Evolutionary conservation across 2,329 filamentous ascomycete genomes (phyloP), one percentile per base, ranked within the genome.

Genomic region (Phoma sp.): DNA sequence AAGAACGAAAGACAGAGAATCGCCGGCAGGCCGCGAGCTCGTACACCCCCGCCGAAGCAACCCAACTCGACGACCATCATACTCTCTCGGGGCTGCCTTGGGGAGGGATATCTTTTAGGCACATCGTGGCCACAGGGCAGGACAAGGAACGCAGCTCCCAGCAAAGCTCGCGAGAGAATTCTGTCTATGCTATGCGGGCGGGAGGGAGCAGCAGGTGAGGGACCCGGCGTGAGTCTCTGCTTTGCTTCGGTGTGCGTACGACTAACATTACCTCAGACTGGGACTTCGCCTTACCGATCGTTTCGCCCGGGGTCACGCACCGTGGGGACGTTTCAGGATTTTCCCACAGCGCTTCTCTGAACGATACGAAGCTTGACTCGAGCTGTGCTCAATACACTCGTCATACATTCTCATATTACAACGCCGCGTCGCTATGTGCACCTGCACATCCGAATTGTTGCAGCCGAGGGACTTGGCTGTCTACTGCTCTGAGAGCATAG

Each of bases 71-170:
- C 66, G 29, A 68, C 20, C 81, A 83, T 42, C 79, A 83, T 11
- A 79, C 85, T 2, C 78, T 85, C 6, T 86, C 87, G 0, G 89
- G 89, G 0, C 77, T 91, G 3, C 89, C 89, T 0, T 92, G 88
- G 89, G 89, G 89, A 29, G 83, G 87, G 17, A 74, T 90, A 60
- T 88, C 82, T 56, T 80, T 91, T 74, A 81, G 77, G 32, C 77
- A 83, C 56, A 74, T 82, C 11, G 73, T 83, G 28, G 72, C 76
- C 30, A 70, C 73, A 21, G 80, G 80, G 12, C 78, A 74, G 56
- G 72, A 66, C 23, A 78, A 76, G 56, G 79, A 81, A 57, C 74
- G 76, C 53, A 75, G 68, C 43, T 80, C 77, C 5, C 68, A 73
- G 39, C 66, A 69, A 33, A 77, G 73, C 25, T 76, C 76, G 26